Base-by-base conservation (phyloP, 2,329 filamentous ascomycete species). In the Nemania sp. region DNA sequence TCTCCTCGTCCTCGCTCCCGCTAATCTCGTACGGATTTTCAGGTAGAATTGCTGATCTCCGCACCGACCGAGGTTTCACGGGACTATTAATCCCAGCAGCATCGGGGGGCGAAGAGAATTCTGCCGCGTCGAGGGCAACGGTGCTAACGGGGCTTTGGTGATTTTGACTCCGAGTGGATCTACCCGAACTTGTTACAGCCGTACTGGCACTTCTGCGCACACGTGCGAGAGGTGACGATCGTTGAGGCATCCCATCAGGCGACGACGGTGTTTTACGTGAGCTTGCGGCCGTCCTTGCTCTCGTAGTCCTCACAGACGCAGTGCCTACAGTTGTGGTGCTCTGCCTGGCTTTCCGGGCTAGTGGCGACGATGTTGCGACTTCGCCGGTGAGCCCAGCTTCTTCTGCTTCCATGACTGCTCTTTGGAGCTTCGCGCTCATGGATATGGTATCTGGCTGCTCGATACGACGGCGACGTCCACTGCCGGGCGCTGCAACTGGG, bases 401-500 rank as follows among this genome's bases (percentile, higher is more conserved):
- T 31, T 67, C 64, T 33, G 66, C 63, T 42, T 65, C 62, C 61
- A 66, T 62, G 0, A 79, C 49, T 0, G 73, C 67, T 48, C 72
- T 68, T 39, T 78, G 75, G 14, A 82, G 63, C n/a, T 73, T 71
- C 0, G 71, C 67, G 19, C 73, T 77, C 3, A 73, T 77, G 1
- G 69, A 72, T 6, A 75, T 54, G 1, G 69, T 56, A 34, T 68
- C 70, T 28, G 66, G 69, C 6, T 70, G 62, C 12, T 65, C 68
- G 12, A 80, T 64, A 3, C 65, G 72, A 22, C 75, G 73, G 43
- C 80, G 70, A 7, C 74, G 75, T 1, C 81, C 82, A 58, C 80
- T 84, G 2, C 81, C 82, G 1, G 81, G 82, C 12, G 80, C 80
- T 59, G 79, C 67, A 7, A 62, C 69, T 0, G 83, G 82, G 51